phyloP scores from a whole-genome alignment of 2,329 filamentous ascomycete genomes.

The Exutisphaerella laricina region DNA sequence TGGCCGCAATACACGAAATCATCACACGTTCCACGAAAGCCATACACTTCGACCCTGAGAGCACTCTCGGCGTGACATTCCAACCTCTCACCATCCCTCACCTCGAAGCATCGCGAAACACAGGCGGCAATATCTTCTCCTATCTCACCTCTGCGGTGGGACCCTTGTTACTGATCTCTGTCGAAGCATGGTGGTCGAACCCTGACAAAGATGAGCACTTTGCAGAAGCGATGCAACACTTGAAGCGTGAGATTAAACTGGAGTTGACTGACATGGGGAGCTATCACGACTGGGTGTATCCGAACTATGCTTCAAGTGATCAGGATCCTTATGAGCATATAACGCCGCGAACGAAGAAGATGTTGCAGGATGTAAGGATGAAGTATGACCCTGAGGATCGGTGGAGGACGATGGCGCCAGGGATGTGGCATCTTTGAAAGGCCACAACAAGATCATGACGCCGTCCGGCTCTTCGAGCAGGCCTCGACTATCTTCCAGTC shows the following conservation, averaged over 20 bases:
- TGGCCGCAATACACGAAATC: constrained; percentile 16
- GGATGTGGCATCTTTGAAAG: constrained; percentile 23
- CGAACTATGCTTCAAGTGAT: constrained; percentile 34
- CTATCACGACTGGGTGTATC: constrained; percentile 24
- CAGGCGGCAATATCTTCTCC: constrained; percentile 19
- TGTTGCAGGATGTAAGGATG: constrained; percentile 27
- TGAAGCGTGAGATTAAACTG: constrained; percentile 9
- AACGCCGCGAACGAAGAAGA: constrained; percentile 18
- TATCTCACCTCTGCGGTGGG: constrained; percentile 9
- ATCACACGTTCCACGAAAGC: constrained; percentile 8
- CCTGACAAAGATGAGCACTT: constrained; percentile 12
- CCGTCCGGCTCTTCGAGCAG: no score
- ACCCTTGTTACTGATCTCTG: constrained; percentile 17
- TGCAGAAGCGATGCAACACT: constrained; percentile 5
- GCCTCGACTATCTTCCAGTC: no score
- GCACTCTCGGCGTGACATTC: constrained; percentile 14
- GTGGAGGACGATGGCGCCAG: constrained; percentile 31
- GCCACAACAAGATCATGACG: no score
- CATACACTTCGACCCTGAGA: constrained; percentile 10
- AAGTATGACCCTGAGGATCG: constrained; percentile 32
- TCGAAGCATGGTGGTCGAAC: constrained; percentile 18
- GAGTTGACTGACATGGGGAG: constrained; percentile 5
- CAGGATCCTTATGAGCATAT: constrained; percentile 32
- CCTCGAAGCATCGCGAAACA: constrained; percentile 10
- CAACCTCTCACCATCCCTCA: constrained; percentile 21